Percentiles rank a stretch among this genome's conserved stretches.
These are phyloP conservation scores for Cordyceps pruinosa DNA, from an alignment of 2,329 filamentous ascomycete species.

Conservation along the genomic window DNA sequence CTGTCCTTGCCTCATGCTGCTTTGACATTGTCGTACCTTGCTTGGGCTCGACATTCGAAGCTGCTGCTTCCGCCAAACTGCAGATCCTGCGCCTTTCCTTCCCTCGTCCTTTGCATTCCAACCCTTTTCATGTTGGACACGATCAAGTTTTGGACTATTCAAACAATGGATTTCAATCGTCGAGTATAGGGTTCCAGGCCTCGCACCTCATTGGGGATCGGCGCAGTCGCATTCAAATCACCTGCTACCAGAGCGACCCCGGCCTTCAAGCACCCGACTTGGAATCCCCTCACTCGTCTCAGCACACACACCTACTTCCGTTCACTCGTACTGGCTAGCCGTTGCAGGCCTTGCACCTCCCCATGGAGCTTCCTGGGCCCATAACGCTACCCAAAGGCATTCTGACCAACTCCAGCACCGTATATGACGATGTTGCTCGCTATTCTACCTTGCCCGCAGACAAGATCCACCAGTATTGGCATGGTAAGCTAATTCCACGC, in stretches of 20 bases:
- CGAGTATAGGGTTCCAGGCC: neutral
- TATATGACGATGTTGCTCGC: slow-evolving; percentile 49
- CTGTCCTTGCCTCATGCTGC: slow-evolving; percentile 1
- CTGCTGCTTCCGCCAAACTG: too few relatives aligned
- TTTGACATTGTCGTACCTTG: neutral
- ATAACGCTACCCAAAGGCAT: slow-evolving; percentile 52
- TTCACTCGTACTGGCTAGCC: neutral
- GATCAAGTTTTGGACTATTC: neutral
- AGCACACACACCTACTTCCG: neutral
- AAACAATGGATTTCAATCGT: neutral
- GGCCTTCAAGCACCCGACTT: too few relatives aligned
- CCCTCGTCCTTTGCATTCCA: neutral
- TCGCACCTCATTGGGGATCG: neutral
- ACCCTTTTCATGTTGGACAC: neutral
- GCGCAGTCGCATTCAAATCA: neutral
- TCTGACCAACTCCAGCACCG: slow-evolving; percentile 44
- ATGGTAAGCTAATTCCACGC: slow-evolving; percentile 37
- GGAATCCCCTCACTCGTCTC: neutral
- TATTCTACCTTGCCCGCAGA: slow-evolving; percentile 44
- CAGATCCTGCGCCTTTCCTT: neutral
- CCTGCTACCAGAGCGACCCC: neutral
- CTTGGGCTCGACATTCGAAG: neutral
- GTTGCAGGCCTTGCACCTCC: neutral
- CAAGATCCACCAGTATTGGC: slow-evolving; percentile 50
- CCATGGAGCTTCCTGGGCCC: slow-evolving; percentile 30